phyloP scores from a whole-genome alignment of 148 eudicot species.

The Rhododendron williamsianum region DNA sequence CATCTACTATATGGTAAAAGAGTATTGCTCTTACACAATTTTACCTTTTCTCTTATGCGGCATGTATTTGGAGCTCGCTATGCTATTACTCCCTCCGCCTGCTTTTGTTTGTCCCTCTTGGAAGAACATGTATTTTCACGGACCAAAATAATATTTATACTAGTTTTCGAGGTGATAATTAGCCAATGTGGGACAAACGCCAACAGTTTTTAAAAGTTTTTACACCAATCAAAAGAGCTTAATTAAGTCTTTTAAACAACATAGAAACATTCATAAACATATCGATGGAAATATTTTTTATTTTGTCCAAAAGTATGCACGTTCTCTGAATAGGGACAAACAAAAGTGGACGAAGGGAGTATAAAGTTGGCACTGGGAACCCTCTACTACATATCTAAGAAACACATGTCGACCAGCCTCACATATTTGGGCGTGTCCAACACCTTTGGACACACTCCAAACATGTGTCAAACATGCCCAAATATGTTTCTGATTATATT shows the following conservation, averaged over 20 bases:
- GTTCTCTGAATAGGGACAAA: neutral
- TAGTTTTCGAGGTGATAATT: no score
- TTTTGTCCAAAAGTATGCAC: neutral
- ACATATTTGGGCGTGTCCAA: neutral
- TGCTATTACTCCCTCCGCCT: neutral
- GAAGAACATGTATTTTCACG: neutral
- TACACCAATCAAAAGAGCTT: neutral
- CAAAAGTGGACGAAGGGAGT: neutral
- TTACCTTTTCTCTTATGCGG: neutral
- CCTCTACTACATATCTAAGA: neutral
- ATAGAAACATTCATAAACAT: neutral
- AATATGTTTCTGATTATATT: neutral
- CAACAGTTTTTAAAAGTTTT: neutral
- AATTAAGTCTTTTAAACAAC: neutral
- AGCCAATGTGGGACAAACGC: no score
- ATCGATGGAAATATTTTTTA: neutral
- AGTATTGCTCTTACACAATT: neutral
- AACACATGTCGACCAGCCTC: neutral
- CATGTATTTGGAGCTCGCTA: neutral
- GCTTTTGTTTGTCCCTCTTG: neutral
- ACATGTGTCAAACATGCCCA: neutral
- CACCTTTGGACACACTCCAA: neutral
- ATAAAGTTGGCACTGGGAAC: neutral
- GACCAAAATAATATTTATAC: neutral
- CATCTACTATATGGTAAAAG: neutral